Evolutionary conservation across 495 filamentous ascomycete genomes (phyloP), one percentile per base, ranked within the genome.

Genomic region (Talaromyces stipitatus): DNA sequence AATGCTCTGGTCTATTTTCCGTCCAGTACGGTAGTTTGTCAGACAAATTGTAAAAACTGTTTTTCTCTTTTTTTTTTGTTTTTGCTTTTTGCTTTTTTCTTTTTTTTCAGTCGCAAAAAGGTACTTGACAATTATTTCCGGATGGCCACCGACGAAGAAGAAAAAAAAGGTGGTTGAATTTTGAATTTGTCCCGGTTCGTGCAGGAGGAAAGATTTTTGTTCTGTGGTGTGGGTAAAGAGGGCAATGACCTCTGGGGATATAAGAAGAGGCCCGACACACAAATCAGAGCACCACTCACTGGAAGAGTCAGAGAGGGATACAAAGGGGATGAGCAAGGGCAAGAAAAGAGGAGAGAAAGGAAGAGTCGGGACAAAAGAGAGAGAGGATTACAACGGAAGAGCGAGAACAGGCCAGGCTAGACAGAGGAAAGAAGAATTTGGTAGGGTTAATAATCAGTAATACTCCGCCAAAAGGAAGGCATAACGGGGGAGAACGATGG

Each of bases 121-220:
- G 43, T 26, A 47, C 43, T 47, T 7, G 43, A 12, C 18, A n/a
- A 22, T 47, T 47, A 47, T 47, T 47, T 26, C 43, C 20, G 18
- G 26, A 30, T 16, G 32, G 52, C 52, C 33, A 58, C 61, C 48
- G 54, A 55, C 45, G 48, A 61, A 55, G 55, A 33, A 18, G n/a
- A 24, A 43, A 27, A 33, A 24, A 26, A 53, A 26, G 30, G 24
- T 20, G 50, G 50, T 33, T 32, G 28, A 23, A 33, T 32, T 59
- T 57, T 26, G 20, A 47, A 47, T 47, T 26, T 22, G 43, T 26
- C 43, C 24, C 18, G n/a, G 36, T 18, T 41, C 16, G 36, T 47
- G 43, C 43, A 47, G 43, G 18, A 20, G 3, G 22, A 3, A 26
- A 26, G 23, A 23, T 47, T 47, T 22, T 47, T 16, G 22, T 36